These are phyloP conservation scores for Suillus paluster DNA, from an alignment of 768 basidiomycete species.

Conservation along the genomic window DNA sequence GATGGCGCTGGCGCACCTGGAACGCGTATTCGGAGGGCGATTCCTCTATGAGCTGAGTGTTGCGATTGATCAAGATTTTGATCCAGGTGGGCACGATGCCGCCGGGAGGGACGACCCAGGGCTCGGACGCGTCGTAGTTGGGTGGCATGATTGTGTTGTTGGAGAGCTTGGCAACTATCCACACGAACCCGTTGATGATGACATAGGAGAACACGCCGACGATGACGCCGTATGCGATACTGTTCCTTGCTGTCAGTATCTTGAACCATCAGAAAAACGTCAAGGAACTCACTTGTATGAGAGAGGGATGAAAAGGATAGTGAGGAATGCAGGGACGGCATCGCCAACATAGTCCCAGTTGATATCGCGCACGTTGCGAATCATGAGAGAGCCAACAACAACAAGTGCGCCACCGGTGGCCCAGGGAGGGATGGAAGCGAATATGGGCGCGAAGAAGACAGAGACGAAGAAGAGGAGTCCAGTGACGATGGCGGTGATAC, in stretches of 20 bases:
- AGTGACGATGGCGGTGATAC: conserved; percentile 74
- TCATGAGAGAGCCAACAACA: conserved; percentile 89
- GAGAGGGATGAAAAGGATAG: conserved; percentile 77
- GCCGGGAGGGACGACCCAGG: conserved; percentile 75
- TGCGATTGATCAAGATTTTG: conserved; percentile 29
- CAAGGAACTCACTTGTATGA: conserved; percentile 67
- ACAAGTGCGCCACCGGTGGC: conserved; percentile 86
- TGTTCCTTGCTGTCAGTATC: conserved; percentile 30
- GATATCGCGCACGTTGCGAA: conserved; percentile 82
- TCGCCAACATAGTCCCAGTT: conserved; percentile 92
- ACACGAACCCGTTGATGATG: conserved; percentile 72
- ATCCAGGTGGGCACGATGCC: conserved; percentile 71
- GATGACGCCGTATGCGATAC: conserved; percentile 90
- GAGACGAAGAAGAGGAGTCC: conserved; percentile 82
- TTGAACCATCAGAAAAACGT: not conserved
- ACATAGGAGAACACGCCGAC: conserved; percentile 75
- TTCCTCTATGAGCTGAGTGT: not conserved
- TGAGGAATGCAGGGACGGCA: conserved; percentile 85
- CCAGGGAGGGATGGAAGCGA: conserved; percentile 86
- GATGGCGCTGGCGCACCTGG: conserved; percentile 35
- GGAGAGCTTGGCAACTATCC: conserved; percentile 55
- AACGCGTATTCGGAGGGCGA: conserved; percentile 31
- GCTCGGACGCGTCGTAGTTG: conserved; percentile 65
- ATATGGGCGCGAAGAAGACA: conserved; percentile 88
- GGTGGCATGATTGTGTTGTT: conserved; percentile 67